A percentile compares a stretch with the other conserved stretches of the same genome.
Conservation (phyloP, 176 grass and related monocot genomes). For the Pontederia paniculata region DNA sequence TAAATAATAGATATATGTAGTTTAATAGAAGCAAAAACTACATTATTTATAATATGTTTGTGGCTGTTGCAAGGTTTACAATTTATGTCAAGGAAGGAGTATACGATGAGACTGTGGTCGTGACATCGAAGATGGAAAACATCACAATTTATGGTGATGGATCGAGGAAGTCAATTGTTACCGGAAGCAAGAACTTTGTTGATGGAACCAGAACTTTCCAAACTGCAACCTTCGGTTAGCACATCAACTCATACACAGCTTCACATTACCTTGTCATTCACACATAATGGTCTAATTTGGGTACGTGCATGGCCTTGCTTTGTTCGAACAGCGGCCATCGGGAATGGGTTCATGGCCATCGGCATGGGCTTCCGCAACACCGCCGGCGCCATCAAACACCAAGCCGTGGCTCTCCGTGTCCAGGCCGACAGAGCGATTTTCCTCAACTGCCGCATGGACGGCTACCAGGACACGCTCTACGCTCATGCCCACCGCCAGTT, state of each 20-base stretch:
- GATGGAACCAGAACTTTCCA: neutral
- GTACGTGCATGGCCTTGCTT: neutral
- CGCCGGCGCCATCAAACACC: conserved; percentile 63
- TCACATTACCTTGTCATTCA: no score
- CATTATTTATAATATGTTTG: no score
- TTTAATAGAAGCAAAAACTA: no score
- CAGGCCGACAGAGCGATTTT: conserved; percentile 63
- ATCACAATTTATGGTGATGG: conserved; percentile 14
- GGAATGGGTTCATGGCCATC: conserved; percentile 68
- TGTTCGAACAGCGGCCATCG: conserved; percentile 35
- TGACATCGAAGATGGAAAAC: neutral
- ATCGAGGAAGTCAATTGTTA: neutral
- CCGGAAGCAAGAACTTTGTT: neutral
- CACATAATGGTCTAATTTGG: no score
- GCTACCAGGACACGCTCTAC: conserved; percentile 80
- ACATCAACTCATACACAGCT: neutral
- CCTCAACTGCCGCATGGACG: conserved; percentile 83
- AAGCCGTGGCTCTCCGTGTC: conserved; percentile 73
- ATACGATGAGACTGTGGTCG: conserved; percentile 1
- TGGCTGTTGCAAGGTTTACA: neutral
- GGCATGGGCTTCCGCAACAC: conserved; percentile 86
- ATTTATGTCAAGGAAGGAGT: conserved; percentile 12
- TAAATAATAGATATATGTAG: no score
- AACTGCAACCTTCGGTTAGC: neutral
- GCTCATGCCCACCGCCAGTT: conserved; percentile 73